Conservation (phyloP, 306 rosid species). For the Glycyrrhiza uralensis region DNA sequence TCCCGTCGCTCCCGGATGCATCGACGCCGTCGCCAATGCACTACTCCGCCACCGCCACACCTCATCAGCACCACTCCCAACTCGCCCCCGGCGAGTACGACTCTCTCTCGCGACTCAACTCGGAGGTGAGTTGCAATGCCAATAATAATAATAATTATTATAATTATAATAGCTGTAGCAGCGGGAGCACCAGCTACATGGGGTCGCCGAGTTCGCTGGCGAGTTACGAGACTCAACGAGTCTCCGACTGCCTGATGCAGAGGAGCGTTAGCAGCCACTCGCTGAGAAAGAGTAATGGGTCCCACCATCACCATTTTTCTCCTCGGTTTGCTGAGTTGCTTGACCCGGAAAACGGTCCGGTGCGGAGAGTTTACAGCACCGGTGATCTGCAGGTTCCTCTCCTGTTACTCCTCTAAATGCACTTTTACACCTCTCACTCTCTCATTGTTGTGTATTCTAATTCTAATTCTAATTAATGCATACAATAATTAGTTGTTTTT, state of each 20-base stretch:
- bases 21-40: not conserved
- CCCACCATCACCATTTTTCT: slow-evolving; percentile 42
- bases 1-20: not conserved
- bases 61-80: not conserved
- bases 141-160: too few relatives aligned
- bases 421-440: not conserved
- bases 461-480: too few relatives aligned
- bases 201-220: slow-evolving; percentile 52
- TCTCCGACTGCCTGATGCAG: slow-evolving; percentile 34
- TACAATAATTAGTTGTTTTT: too few relatives aligned
- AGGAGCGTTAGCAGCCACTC: slow-evolving; percentile 65
- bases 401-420: not conserved
- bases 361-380: slow-evolving; percentile 67
- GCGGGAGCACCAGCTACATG: slow-evolving; percentile 59
- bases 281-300: slow-evolving; percentile 40
- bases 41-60: slow-evolving; percentile 2
- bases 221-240: slow-evolving; percentile 30
- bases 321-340: slow-evolving; percentile 33
- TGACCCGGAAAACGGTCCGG: slow-evolving; percentile 38
- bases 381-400: slow-evolving; percentile 66
- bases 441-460: too few relatives aligned
- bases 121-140: slow-evolving; percentile 34
- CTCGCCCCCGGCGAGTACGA: slow-evolving; percentile 15
- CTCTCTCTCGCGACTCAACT: slow-evolving; percentile 34
- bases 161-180: slow-evolving; percentile 42